Evolutionary conservation across 2,329 filamentous ascomycete species (phyloP).

Genomic region (Botrytis fabae): DNA sequence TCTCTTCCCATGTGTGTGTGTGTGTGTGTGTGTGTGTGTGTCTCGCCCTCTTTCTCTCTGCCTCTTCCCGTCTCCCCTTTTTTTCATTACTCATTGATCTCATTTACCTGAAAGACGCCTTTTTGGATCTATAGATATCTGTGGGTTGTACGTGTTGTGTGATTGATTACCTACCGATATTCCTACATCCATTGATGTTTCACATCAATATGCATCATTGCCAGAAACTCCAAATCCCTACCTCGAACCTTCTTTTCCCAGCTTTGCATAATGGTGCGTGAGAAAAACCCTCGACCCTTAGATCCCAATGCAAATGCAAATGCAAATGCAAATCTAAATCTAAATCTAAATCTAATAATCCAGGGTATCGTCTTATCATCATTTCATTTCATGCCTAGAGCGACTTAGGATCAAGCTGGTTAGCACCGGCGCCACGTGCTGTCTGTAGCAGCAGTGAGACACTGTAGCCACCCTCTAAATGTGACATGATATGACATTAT

Average conservation of each 20-base stretch:
- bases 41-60: background rate
- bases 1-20: background rate
- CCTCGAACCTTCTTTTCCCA: background rate
- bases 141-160: background rate
- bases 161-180: background rate
- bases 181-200: background rate
- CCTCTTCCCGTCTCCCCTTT: background rate
- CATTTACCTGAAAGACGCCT: background rate
- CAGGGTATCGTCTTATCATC: background rate
- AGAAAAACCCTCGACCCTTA: background rate
- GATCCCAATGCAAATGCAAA: background rate
- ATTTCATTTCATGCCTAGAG: background rate
- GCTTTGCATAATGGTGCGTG: background rate
- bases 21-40: background rate
- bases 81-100: background rate
- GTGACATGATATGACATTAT: background rate
- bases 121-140: background rate
- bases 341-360: background rate
- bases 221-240: background rate
- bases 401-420: background rate
- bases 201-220: background rate
- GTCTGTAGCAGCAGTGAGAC: background rate
- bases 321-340: background rate
- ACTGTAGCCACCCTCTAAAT: background rate
- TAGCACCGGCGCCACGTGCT: background rate